A percentile compares a stretch with the other conserved stretches of the same genome.
Evolutionary conservation across 2,329 filamentous ascomycete species (phyloP).

Genomic region (Coniella lustricola): DNA sequence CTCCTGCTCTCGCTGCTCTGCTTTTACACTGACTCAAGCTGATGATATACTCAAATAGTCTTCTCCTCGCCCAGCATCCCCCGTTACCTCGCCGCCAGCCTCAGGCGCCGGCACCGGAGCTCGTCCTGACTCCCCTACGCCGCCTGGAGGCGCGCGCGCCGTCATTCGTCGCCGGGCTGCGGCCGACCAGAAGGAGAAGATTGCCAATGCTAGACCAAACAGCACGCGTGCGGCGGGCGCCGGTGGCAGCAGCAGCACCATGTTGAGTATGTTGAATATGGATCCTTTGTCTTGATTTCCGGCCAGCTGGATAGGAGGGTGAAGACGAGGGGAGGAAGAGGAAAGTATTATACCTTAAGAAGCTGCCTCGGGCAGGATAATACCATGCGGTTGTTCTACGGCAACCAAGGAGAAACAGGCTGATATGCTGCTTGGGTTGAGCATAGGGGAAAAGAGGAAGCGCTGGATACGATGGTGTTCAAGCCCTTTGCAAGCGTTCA

Average conservation of each 20-base stretch:
- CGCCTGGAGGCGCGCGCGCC: slow-evolving; percentile 89
- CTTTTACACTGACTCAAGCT: too few relatives aligned
- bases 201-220: slow-evolving; percentile 85
- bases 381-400: too few relatives aligned
- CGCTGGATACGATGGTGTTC: background rate
- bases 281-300: too few relatives aligned
- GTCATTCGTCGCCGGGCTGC: slow-evolving; percentile 92
- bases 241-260: slow-evolving; percentile 93
- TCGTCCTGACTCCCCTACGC: slow-evolving; percentile 78
- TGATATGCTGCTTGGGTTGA: too few relatives aligned
- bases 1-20: too few relatives aligned
- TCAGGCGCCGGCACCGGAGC: slow-evolving; percentile 60
- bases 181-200: slow-evolving; percentile 94
- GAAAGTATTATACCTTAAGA: too few relatives aligned
- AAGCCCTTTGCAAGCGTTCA: background rate
- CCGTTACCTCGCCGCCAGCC: slow-evolving; percentile 46
- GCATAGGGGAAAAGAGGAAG: background rate
- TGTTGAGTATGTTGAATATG: slow-evolving; percentile 67
- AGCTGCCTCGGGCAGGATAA: too few relatives aligned
- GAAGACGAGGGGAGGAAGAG: background rate
- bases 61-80: slow-evolving; percentile 55
- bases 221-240: slow-evolving; percentile 91
- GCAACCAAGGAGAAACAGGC: too few relatives aligned
- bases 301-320: background rate
- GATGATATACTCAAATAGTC: slow-evolving; percentile 34